Conservation (phyloP, 2,329 filamentous ascomycete species). For the Pestalotiopsis sp. region DNA sequence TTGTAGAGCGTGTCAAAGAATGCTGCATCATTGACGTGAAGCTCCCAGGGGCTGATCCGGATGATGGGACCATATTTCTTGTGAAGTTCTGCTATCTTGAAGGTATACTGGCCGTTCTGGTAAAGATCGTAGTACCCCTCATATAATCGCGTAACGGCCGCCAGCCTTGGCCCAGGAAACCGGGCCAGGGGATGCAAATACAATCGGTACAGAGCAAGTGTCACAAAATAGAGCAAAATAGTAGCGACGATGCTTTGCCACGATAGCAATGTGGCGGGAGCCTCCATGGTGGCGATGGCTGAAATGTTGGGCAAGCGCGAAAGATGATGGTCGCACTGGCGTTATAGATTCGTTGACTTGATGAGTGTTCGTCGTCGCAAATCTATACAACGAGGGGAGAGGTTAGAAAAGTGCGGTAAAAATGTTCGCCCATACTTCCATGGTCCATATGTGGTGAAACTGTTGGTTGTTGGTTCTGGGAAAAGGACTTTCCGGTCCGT, state of each 20-base stretch:
- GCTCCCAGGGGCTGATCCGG: constrained; percentile 10
- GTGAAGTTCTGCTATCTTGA: constrained; percentile 16
- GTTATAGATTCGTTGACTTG: not conserved
- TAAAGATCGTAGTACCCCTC: constrained; percentile 19
- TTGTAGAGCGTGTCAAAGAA: constrained; percentile 10
- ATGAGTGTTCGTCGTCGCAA: not conserved
- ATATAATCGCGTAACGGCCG: constrained; percentile 15
- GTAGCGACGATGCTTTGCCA: not conserved
- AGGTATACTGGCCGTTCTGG: constrained; percentile 15
- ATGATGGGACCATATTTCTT: constrained; percentile 17
- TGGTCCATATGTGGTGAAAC: too few relatives aligned
- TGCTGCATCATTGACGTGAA: not conserved
- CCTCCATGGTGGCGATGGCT: not conserved
- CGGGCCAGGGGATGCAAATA: constrained; percentile 13
- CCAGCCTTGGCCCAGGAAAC: constrained; percentile 18
- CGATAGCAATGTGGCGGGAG: not conserved
- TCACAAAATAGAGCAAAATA: not conserved
- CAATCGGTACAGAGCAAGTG: not conserved
- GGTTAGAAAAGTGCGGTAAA: too few relatives aligned
- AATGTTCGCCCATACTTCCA: too few relatives aligned
- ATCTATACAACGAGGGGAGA: too few relatives aligned
- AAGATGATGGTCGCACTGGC: not conserved
- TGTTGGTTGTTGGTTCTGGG: too few relatives aligned
- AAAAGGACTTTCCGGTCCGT: too few relatives aligned
- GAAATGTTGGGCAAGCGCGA: not conserved